Evolutionary conservation across 1,284 basidiomycete species (phyloP).

Genomic region (Apiotrichum akiyoshidainum): DNA sequence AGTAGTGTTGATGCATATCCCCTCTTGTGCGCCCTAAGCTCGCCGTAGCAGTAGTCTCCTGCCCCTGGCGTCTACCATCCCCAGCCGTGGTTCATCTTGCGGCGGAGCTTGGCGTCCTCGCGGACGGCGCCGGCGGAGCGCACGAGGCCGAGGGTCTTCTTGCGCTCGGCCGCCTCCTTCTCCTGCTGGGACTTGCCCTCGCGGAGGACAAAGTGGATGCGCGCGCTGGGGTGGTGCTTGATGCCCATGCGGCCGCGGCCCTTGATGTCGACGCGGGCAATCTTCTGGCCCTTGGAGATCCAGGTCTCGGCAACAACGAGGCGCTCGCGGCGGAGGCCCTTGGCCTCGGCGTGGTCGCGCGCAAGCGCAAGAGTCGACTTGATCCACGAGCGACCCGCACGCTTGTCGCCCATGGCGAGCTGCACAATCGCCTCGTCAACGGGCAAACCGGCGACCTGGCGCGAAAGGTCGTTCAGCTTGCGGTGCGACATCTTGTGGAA

Average conservation of each 20-base stretch:
- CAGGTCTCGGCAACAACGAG: constrained; percentile 87
- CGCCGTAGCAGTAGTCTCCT: no score
- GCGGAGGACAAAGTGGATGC: constrained; percentile 72
- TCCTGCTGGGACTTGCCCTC: constrained; percentile 79
- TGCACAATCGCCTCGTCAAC: constrained; percentile 93
- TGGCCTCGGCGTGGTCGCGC: constrained; percentile 80
- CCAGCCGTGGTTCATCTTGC: constrained; percentile 64
- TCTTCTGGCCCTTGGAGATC: constrained; percentile 76
- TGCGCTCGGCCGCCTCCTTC: constrained; percentile 61
- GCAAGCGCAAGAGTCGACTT: constrained; percentile 85
- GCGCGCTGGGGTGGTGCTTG: constrained; percentile 71
- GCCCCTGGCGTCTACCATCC: constrained; percentile 63
- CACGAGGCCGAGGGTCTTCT: constrained; percentile 68
- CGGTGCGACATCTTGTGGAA: constrained; percentile 90
- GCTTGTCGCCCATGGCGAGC: constrained; percentile 91
- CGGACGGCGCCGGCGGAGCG: constrained; percentile 72
- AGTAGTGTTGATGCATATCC: no score
- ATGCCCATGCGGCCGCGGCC: constrained; percentile 80
- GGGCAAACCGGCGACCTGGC: constrained; percentile 82
- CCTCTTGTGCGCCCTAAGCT: no score
- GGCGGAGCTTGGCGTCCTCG: constrained; percentile 74
- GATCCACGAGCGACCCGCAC: constrained; percentile 71
- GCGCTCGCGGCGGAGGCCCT: constrained; percentile 68
- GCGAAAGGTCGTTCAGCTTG: constrained; percentile 82
- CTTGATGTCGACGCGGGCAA: constrained; percentile 74